Evolutionary conservation across 192 early-diverging fungal genomes (phyloP), one percentile per base, ranked within the genome.

Genomic region (Entomortierella lignicola): DNA sequence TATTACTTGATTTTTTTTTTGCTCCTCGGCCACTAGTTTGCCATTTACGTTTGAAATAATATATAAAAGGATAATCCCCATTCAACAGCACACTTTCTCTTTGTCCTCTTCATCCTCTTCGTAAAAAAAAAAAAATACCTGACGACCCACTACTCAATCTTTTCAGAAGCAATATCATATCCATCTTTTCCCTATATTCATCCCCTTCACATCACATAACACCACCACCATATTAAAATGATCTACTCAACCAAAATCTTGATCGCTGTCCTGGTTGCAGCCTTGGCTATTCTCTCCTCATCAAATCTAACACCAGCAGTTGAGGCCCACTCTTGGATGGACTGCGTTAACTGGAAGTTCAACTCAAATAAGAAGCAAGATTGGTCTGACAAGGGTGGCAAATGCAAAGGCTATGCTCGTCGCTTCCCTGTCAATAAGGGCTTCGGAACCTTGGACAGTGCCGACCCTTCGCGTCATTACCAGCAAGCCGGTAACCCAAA

Each of bases 281-380:
- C 75, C 6, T 23, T 79, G 42, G 57, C 57, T 32, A 10, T 79
- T 62, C n/a, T 79, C 67, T 54, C 67, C 42, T 55, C 73, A 15
- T 31, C 48, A 8, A 27, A 27, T 29, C 42, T 31, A 23, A 63
- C 43, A 4, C 48, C 75, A 7, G 31, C 44, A 4, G 66, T 48
- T 25, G 66, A 79, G 32, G 75, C 75, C 50, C 75, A 79, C 4
- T 79, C 75, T 31, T 79, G 75, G 75, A 57, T 57, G n/a, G 75
- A 69, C 42, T 79, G 75, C 26, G 56, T 79, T 29, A 32, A 79
- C 52, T 79, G 75, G 75, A 63, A 64, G 31, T 65, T 65, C 66
- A 69, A 70, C 41, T 30, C 60, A 37, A 37, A 37, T 18, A 17
- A 23, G 2, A 60, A 69, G 5, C 51, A 25, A 18, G 67, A 79